Conservation (phyloP, 2,329 filamentous ascomycete genomes). For the Lachnellula hyalina region DNA sequence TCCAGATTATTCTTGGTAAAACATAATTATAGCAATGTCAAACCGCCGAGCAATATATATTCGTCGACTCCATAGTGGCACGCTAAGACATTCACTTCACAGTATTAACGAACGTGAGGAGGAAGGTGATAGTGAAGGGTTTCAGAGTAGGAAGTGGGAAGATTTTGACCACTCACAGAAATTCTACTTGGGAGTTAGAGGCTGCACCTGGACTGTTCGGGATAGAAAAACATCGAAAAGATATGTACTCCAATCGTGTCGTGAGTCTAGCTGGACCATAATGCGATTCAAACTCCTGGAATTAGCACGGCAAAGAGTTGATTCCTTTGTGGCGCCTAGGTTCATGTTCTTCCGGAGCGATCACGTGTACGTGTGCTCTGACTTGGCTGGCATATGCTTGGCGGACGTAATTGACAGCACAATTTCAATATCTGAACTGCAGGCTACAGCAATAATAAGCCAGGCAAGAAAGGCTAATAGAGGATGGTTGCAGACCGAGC, state of each 20-base stretch:
- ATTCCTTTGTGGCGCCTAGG: background rate
- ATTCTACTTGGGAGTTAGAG: background rate
- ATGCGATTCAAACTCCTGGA: background rate
- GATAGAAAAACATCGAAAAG: background rate
- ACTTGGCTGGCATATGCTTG: background rate
- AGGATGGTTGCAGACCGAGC: background rate
- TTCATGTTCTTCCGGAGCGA: background rate
- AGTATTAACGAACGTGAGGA: background rate
- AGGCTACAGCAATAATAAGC: background rate
- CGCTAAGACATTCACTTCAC: too few relatives aligned
- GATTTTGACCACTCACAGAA: background rate
- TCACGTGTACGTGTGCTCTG: background rate
- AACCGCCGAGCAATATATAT: too few relatives aligned
- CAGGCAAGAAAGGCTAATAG: background rate
- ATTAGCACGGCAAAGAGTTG: background rate
- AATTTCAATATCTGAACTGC: background rate
- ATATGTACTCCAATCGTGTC: background rate
- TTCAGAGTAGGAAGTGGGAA: background rate
- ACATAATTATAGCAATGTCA: too few relatives aligned
- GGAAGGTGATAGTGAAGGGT: background rate
- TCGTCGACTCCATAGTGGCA: too few relatives aligned
- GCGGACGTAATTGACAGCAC: background rate
- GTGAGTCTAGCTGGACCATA: background rate
- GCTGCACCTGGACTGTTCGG: background rate
- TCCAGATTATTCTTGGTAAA: too few relatives aligned